Evolutionary conservation across 1,139 yeast species (phyloP).

Genomic region (Pichia sp.): DNA sequence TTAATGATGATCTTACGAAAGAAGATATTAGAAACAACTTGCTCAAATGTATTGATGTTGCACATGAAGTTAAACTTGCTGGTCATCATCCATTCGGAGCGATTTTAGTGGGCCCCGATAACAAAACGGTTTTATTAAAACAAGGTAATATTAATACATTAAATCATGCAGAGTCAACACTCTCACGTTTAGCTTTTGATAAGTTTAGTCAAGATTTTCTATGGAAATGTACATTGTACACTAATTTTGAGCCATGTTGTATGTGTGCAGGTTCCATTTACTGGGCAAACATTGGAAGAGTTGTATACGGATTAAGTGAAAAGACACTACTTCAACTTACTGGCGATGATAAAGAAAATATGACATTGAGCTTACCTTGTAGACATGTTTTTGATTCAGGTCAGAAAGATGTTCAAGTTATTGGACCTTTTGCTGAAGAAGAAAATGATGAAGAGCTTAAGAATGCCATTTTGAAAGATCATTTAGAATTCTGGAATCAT

Average conservation of each 20-base stretch:
- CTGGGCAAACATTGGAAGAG: constrained; percentile 25
- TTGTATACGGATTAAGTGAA: constrained; percentile 23
- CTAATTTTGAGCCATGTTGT: constrained; percentile 26
- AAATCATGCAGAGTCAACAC: constrained; percentile 26
- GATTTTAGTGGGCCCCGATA: constrained; percentile 23
- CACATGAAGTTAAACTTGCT: constrained; percentile 16
- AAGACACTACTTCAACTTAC: constrained; percentile 18
- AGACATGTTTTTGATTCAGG: constrained; percentile 19
- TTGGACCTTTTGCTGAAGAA: constrained; percentile 19
- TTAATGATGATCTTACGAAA: constrained; percentile 11
- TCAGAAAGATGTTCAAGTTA: constrained; percentile 22
- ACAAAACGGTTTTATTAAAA: constrained; percentile 17
- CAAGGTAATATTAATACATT: constrained; percentile 26
- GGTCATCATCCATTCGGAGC: constrained; percentile 27
- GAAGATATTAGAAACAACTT: constrained; percentile 13
- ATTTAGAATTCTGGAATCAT: constrained; percentile 20
- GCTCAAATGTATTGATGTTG: constrained; percentile 14
- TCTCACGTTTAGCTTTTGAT: constrained; percentile 20
- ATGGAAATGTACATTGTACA: constrained; percentile 25
- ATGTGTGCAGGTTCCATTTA: constrained; percentile 27
- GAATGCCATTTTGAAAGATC: constrained; percentile 20
- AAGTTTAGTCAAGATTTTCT: constrained; percentile 18
- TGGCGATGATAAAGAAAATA: constrained; percentile 22
- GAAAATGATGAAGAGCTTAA: constrained; percentile 14
- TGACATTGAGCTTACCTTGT: constrained; percentile 22